phyloP scores from a whole-genome alignment of 345 rosid species.

The Cochlearia excelsa region DNA sequence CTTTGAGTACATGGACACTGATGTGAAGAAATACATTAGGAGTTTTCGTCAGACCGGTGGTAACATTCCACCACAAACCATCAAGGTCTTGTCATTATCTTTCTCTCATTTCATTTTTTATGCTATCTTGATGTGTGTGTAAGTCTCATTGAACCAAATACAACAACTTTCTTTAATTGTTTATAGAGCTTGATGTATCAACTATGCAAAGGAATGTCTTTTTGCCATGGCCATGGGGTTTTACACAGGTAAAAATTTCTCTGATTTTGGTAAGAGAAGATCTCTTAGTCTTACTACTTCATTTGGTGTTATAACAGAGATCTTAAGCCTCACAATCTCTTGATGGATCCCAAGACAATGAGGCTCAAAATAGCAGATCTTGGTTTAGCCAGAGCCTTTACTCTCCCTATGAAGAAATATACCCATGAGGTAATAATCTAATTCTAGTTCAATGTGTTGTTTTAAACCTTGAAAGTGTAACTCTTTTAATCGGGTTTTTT shows the following conservation, averaged over 20 bases:
- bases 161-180: neutral
- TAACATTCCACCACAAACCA: slow-evolving; percentile 44
- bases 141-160: neutral
- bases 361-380: slow-evolving; percentile 95
- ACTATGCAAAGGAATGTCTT: slow-evolving; percentile 92
- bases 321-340: slow-evolving; percentile 95
- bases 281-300: no score
- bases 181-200: slow-evolving; percentile 89
- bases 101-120: neutral
- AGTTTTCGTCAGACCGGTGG: slow-evolving; percentile 62
- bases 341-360: slow-evolving; percentile 83
- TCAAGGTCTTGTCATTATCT: slow-evolving; percentile 44
- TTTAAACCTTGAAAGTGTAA: no score
- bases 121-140: neutral
- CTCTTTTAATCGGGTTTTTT: neutral
- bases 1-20: slow-evolving; percentile 91
- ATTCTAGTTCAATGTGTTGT: no score
- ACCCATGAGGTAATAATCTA: slow-evolving; percentile 74
- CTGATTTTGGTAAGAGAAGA: no score
- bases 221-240: slow-evolving; percentile 95
- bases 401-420: slow-evolving; percentile 92
- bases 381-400: slow-evolving; percentile 83
- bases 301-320: slow-evolving; percentile 45
- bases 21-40: slow-evolving; percentile 80
- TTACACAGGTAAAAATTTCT: slow-evolving; percentile 61